These are phyloP conservation scores for Dovyalis caffra DNA, from an alignment of 345 rosid species.

Conservation along the genomic window DNA sequence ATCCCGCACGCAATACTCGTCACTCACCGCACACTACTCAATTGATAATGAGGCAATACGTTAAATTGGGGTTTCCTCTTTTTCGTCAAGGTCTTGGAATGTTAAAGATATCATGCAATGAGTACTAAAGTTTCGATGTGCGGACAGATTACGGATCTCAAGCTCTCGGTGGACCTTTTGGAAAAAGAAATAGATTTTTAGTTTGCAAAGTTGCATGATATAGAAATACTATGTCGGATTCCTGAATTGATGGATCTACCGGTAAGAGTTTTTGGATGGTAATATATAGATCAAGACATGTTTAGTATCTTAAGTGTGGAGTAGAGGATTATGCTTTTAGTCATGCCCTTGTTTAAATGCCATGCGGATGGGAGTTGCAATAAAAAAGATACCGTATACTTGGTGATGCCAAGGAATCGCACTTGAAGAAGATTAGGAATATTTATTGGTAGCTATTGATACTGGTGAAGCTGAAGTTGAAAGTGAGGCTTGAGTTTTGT, in stretches of 20 bases:
- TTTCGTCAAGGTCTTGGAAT: not conserved
- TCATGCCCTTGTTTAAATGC: not conserved
- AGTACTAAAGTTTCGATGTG: slow-evolving; percentile 1
- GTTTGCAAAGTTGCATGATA: slow-evolving; percentile 78
- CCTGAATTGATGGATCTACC: slow-evolving; percentile 64
- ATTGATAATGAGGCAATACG: not conserved
- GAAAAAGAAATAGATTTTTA: slow-evolving; percentile 95
- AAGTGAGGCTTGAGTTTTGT: slow-evolving; percentile 26
- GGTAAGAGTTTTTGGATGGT: slow-evolving; percentile 38
- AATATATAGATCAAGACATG: not conserved
- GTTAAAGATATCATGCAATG: not conserved
- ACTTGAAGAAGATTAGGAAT: slow-evolving; percentile 81
- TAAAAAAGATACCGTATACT: slow-evolving; percentile 88
- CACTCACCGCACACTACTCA: too few species aligned
- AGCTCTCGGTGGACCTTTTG: slow-evolving; percentile 69
- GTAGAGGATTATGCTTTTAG: not conserved
- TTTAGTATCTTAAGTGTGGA: not conserved
- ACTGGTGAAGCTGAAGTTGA: slow-evolving; percentile 38
- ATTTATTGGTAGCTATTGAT: slow-evolving; percentile 37
- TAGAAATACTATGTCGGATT: slow-evolving; percentile 80
- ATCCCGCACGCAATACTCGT: too few species aligned
- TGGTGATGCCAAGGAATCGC: slow-evolving; percentile 76
- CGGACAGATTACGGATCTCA: slow-evolving; percentile 62
- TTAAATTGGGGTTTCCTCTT: not conserved
- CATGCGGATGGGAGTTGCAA: slow-evolving; percentile 67